phyloP scores from a whole-genome alignment of 2,329 filamentous ascomycete species.

The Aspergillus uvarum region DNA sequence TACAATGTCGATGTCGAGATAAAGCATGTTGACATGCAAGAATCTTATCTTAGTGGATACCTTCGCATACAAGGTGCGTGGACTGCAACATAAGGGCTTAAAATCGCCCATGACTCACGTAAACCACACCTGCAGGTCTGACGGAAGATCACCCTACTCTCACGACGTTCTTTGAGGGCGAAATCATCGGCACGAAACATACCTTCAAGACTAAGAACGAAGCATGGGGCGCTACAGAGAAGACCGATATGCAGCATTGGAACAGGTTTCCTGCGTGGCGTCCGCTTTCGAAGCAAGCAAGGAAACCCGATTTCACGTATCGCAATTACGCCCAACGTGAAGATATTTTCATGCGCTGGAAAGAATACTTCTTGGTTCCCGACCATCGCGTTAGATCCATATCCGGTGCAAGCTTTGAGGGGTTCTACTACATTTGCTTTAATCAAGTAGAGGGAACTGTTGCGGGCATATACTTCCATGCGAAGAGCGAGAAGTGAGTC shows the following conservation, averaged over 20 bases:
- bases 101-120: neutral
- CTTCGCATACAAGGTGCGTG: constrained; percentile 83
- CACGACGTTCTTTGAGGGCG: constrained; percentile 96
- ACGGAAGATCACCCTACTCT: constrained; percentile 96
- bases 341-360: constrained; percentile 98
- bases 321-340: constrained; percentile 75
- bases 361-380: constrained; percentile 95
- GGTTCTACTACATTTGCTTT: constrained; percentile 99
- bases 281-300: constrained; percentile 67
- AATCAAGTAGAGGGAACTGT: constrained; percentile 85
- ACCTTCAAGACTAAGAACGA: constrained; percentile 88
- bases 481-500: constrained; percentile 92
- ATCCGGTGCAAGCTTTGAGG: constrained; percentile 92
- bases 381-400: constrained; percentile 91
- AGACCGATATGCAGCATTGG: constrained; percentile 93
- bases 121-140: constrained; percentile 60
- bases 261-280: constrained; percentile 83
- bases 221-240: constrained; percentile 87
- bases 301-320: constrained; percentile 58
- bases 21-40: constrained; percentile 90
- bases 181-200: constrained; percentile 94
- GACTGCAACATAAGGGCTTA: neutral
- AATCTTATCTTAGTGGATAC: constrained; percentile 94
- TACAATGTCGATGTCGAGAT: constrained; percentile 98
- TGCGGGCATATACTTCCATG: constrained; percentile 95